phyloP scores from a whole-genome alignment of 163 green algal genomes.

The Trebouxia gelatinosa region DNA sequence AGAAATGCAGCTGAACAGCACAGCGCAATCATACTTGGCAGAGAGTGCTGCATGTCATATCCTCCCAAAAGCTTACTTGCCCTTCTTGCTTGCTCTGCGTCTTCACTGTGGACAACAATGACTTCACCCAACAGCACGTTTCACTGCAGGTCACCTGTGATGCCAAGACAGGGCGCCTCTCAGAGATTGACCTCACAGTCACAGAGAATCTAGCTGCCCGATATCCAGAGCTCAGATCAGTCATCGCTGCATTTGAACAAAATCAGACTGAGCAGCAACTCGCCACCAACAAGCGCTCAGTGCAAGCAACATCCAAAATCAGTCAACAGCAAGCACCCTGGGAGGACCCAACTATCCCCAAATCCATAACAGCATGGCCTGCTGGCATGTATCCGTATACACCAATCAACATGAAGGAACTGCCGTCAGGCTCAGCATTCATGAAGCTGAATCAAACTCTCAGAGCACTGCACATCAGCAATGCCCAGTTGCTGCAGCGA shows the following conservation, averaged over 20 bases:
- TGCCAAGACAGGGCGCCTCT: conserved; percentile 1
- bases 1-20: too few species aligned
- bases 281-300: neutral
- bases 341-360: neutral
- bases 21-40: too few species aligned
- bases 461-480: conserved; percentile 10
- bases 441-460: conserved; percentile 9
- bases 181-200: conserved; percentile 18
- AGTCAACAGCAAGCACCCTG: neutral
- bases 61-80: too few species aligned
- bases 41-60: too few species aligned
- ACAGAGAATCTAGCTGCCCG: neutral
- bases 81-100: too few species aligned
- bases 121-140: too few species aligned
- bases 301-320: neutral
- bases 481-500: neutral
- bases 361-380: neutral
- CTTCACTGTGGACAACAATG: too few species aligned
- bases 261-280: neutral
- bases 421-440: conserved; percentile 12
- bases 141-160: conserved; percentile 20
- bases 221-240: conserved; percentile 12
- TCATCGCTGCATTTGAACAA: neutral
- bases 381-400: neutral
- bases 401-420: neutral